Evolutionary conservation across 2,329 filamentous ascomycete species (phyloP).

Genomic region (Nemania sp.): DNA sequence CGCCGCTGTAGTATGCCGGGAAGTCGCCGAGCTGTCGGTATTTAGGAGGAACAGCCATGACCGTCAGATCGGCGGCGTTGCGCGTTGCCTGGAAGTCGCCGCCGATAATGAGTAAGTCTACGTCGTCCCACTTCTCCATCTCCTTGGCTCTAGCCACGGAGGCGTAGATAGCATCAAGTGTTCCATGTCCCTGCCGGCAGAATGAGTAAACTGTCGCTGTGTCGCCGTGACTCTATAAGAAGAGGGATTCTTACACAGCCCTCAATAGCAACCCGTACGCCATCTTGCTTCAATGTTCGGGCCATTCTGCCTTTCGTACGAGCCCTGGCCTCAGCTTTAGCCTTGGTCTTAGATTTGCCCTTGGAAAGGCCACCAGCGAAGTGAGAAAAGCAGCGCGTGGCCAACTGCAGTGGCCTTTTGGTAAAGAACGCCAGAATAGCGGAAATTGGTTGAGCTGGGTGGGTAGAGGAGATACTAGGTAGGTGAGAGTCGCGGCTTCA

Average conservation of each 20-base stretch:
- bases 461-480: no score
- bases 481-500: no score
- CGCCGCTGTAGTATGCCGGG: conserved; percentile 87
- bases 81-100: conserved; percentile 95
- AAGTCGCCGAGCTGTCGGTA: conserved; percentile 91
- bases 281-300: conserved; percentile 31
- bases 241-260: conserved; percentile 68
- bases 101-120: conserved; percentile 91
- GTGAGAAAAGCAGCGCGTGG: no score
- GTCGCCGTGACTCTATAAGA: background rate
- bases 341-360: no score
- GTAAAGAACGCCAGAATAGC: no score
- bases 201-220: background rate
- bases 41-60: conserved; percentile 87
- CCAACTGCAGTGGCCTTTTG: no score
- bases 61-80: conserved; percentile 82
- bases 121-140: conserved; percentile 73
- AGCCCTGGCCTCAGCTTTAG: no score
- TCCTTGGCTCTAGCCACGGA: conserved; percentile 71
- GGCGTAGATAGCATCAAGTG: conserved; percentile 87
- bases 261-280: conserved; percentile 79
- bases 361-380: no score
- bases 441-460: no score
- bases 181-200: conserved; percentile 76
- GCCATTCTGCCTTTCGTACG: background rate